Conservation (phyloP, 352 stramenopile genomes). For the Phytophthora niederhauseri region DNA sequence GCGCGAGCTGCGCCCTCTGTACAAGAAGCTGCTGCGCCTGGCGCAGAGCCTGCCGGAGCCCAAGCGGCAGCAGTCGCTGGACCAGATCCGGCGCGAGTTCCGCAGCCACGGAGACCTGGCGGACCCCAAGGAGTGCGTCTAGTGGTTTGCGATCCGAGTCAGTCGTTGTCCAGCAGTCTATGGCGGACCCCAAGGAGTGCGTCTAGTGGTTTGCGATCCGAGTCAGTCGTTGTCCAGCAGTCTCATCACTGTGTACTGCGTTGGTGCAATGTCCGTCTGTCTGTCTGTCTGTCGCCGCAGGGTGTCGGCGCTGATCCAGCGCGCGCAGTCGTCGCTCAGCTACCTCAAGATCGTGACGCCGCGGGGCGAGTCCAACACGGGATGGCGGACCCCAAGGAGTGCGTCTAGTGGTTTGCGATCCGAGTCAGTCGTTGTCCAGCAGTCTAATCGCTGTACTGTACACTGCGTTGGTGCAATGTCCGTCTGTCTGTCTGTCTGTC, state of each 20-base stretch:
- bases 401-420: constrained; percentile 27
- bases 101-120: constrained; percentile 58
- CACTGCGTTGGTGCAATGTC: background rate
- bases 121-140: constrained; percentile 70
- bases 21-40: constrained; percentile 86
- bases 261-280: background rate
- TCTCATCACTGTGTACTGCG: background rate
- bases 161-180: too few species aligned
- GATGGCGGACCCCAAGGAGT: constrained; percentile 75
- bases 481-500: constrained; percentile 2
- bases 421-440: background rate
- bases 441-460: background rate
- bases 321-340: constrained; percentile 80
- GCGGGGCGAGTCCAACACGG: constrained; percentile 55
- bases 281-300: constrained; percentile 36
- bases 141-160: too few species aligned
- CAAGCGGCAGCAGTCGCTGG: constrained; percentile 69
- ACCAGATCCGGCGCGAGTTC: constrained; percentile 83
- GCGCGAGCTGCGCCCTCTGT: constrained; percentile 69
- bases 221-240: background rate
- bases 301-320: constrained; percentile 68
- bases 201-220: constrained; percentile 21
- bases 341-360: constrained; percentile 90
- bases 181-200: constrained; percentile 72
- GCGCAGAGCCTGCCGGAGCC: constrained; percentile 73